phyloP scores from a whole-genome alignment of 495 filamentous ascomycete species.

The Tuber borchii region DNA sequence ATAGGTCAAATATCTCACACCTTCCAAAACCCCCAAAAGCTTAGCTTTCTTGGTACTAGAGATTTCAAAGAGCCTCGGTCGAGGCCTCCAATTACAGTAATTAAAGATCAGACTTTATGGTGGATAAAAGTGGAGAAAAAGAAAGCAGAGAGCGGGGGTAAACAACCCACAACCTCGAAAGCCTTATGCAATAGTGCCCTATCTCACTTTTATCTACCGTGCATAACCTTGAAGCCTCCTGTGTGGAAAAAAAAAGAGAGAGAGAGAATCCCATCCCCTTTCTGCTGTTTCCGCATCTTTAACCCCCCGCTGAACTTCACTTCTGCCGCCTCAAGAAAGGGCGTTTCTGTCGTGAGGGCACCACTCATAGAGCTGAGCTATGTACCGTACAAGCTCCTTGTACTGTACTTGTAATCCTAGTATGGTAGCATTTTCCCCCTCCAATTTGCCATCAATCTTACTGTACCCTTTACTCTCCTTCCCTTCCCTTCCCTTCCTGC shows the following conservation, averaged over 20 bases:
- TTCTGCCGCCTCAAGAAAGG: not conserved
- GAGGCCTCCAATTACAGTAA: too few relatives aligned
- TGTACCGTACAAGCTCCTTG: not conserved
- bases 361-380: not conserved
- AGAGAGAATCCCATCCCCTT: not conserved
- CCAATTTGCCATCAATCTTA: not conserved
- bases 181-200: not conserved
- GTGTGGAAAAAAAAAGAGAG: not conserved
- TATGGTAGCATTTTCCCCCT: not conserved
- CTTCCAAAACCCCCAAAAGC: too few relatives aligned
- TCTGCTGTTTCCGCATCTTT: not conserved
- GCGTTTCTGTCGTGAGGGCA: not conserved
- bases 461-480: not conserved
- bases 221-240: not conserved
- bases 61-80: too few relatives aligned
- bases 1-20: too few relatives aligned
- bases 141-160: not conserved
- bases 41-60: too few relatives aligned
- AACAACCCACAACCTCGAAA: not conserved
- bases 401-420: not conserved
- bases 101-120: too few relatives aligned
- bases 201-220: not conserved
- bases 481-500: not conserved
- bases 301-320: not conserved
- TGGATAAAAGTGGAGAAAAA: not conserved